Percentiles rank a stretch among this genome's conserved stretches.
These are phyloP conservation scores for Gossypioides kirkii DNA, from an alignment of 345 rosid species.

Conservation along the genomic window DNA sequence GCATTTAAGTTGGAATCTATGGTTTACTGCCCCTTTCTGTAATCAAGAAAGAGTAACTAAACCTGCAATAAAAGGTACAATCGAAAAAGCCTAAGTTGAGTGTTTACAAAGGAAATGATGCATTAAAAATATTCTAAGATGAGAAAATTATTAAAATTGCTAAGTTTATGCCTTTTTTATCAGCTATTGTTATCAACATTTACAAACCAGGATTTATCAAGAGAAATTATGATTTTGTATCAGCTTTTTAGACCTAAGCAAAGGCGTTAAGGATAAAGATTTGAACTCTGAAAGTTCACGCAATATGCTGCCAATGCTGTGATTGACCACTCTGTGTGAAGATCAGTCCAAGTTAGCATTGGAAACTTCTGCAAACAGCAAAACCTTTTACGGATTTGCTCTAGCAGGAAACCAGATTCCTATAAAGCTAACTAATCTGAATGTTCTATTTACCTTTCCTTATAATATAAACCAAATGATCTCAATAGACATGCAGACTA, in stretches of 20 bases:
- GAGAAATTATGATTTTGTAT: not conserved
- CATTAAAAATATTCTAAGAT: not conserved
- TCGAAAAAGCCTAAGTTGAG: not conserved
- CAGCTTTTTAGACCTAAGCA: not conserved
- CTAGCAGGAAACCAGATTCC: not conserved
- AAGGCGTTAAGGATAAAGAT: not conserved
- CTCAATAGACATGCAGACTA: not conserved
- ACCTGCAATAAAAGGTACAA: conserved; percentile 3
- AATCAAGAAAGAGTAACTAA: conserved; percentile 12
- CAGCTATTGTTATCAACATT: not conserved
- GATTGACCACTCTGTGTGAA: not conserved
- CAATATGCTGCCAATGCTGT: not conserved
- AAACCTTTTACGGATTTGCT: not conserved
- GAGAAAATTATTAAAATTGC: not conserved
- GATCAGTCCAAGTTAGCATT: not conserved
- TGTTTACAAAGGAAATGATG: not conserved
- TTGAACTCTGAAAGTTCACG: not conserved
- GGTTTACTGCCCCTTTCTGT: not conserved
- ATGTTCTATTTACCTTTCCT: not conserved
- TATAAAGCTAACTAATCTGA: not conserved
- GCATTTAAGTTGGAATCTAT: conserved; percentile 5
- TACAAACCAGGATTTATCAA: not conserved
- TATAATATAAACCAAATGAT: not conserved
- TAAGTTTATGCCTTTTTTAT: not conserved
- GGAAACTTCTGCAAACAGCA: not conserved